phyloP scores from a whole-genome alignment of 331 rosid genomes.

The Pyrus hybrid region DNA sequence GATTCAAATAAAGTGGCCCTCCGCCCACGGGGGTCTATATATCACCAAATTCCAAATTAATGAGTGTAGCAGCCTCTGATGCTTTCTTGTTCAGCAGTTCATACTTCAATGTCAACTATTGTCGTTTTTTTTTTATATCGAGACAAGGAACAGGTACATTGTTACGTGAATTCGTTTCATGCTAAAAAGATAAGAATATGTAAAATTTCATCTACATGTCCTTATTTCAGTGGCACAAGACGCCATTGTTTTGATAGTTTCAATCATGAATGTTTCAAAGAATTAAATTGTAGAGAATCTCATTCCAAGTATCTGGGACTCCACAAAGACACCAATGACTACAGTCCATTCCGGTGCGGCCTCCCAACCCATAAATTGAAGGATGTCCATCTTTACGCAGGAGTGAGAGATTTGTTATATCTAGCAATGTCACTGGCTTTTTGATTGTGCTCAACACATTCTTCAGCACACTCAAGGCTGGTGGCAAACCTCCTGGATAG shows the following conservation, averaged over 20 bases:
- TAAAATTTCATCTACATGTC: too few relatives aligned
- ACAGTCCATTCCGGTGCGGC: slow-evolving; percentile 50
- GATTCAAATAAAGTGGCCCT: not conserved
- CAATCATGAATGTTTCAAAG: slow-evolving; percentile 7
- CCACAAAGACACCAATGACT: slow-evolving; percentile 96
- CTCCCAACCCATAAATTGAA: slow-evolving; percentile 61
- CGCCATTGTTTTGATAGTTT: not conserved
- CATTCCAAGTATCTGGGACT: slow-evolving; percentile 90
- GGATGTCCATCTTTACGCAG: slow-evolving; percentile 90
- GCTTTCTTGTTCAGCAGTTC: not conserved
- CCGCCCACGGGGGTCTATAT: not conserved
- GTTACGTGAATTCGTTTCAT: too few relatives aligned
- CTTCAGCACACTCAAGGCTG: slow-evolving; percentile 56
- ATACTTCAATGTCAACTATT: not conserved
- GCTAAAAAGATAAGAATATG: too few relatives aligned
- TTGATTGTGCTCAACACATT: slow-evolving; percentile 37
- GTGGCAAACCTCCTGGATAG: slow-evolving; percentile 67
- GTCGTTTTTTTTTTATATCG: too few relatives aligned
- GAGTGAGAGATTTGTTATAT: slow-evolving; percentile 63
- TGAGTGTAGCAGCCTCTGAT: not conserved
- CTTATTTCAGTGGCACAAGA: too few relatives aligned
- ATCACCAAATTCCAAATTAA: not conserved
- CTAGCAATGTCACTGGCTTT: slow-evolving; percentile 59
- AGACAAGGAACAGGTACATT: too few relatives aligned
- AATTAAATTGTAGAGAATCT: slow-evolving; percentile 60